A percentile compares a stretch with the other conserved stretches of the same genome.
These are phyloP conservation scores for Barbatosphaeria neglecta DNA, from an alignment of 495 filamentous ascomycete species.

Conservation along the genomic window DNA sequence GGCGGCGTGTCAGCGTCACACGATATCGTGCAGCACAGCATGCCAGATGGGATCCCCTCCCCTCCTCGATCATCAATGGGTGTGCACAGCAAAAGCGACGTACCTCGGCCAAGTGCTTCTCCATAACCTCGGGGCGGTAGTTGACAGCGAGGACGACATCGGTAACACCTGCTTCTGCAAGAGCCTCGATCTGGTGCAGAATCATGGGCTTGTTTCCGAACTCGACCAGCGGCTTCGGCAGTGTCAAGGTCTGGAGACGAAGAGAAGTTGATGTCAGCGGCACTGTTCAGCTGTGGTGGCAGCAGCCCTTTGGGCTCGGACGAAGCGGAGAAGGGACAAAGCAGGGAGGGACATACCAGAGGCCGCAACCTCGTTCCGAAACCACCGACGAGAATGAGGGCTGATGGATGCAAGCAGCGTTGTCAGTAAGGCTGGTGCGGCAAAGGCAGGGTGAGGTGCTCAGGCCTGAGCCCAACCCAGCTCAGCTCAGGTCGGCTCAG, in stretches of 20 bases:
- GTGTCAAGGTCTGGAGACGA: conserved; percentile 68
- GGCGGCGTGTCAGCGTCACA: conserved; percentile 5
- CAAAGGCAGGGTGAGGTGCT: background rate
- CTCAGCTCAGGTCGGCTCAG: too few species aligned
- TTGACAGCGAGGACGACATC: conserved; percentile 98
- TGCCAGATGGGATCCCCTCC: too few species aligned
- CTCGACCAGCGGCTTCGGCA: conserved; percentile 95
- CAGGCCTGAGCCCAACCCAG: conserved; percentile 3
- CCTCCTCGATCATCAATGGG: background rate
- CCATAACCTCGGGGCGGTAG: conserved; percentile 96
- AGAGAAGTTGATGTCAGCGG: conserved; percentile 14
- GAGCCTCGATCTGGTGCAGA: conserved; percentile 89
- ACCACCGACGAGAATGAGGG: conserved; percentile 98
- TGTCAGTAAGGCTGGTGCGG: conserved; percentile 15
- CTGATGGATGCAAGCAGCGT: conserved; percentile 34
- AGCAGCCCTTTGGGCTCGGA: conserved; percentile 1
- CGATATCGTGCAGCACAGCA: too few species aligned
- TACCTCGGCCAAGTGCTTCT: conserved; percentile 45
- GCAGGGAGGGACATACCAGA: conserved; percentile 56
- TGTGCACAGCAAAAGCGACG: conserved; percentile 1
- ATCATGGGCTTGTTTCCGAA: conserved; percentile 99
- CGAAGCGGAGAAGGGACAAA: background rate
- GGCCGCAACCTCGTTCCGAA: conserved; percentile 97
- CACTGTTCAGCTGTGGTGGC: conserved; percentile 2
- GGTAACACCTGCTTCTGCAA: conserved; percentile 91